These are phyloP conservation scores for Parachlorella kessleri DNA, from an alignment of 139 green algal genomes.

Conservation along the genomic window DNA sequence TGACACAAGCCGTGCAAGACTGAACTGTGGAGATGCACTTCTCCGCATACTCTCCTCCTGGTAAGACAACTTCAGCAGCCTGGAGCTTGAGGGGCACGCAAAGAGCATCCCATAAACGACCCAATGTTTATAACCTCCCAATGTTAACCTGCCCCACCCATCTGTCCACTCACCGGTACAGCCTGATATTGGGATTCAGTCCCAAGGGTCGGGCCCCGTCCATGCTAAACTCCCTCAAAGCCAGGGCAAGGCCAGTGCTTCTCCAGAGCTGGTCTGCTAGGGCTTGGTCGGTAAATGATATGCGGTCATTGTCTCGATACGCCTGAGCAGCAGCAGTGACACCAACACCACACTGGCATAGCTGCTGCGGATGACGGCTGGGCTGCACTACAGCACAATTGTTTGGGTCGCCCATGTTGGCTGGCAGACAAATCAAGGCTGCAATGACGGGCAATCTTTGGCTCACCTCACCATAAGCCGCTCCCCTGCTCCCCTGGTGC, in stretches of 20 bases:
- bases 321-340: conserved; percentile 24
- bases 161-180: conserved; percentile 61
- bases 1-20: no score
- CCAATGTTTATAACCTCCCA: no score
- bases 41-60: no score
- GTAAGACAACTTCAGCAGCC: no score
- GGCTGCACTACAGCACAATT: no score
- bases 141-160: no score
- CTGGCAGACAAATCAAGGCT: neutral
- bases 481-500: conserved; percentile 52
- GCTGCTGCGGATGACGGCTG: no score
- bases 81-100: no score
- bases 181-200: conserved; percentile 62
- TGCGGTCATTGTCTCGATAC: conserved; percentile 55
- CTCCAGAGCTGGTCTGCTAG: conserved; percentile 32
- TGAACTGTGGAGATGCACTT: no score
- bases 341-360: neutral
- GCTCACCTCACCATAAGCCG: conserved; percentile 51
- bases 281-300: conserved; percentile 16
- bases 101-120: no score
- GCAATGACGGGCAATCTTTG: neutral
- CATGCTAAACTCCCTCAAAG: conserved; percentile 10
- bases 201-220: conserved; percentile 15
- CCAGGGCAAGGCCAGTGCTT: conserved; percentile 28
- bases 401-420: no score